Evolutionary conservation across 176 grass and related monocot genomes (phyloP), one percentile per base, ranked within the genome.

Genomic region (Avena sativa): DNA sequence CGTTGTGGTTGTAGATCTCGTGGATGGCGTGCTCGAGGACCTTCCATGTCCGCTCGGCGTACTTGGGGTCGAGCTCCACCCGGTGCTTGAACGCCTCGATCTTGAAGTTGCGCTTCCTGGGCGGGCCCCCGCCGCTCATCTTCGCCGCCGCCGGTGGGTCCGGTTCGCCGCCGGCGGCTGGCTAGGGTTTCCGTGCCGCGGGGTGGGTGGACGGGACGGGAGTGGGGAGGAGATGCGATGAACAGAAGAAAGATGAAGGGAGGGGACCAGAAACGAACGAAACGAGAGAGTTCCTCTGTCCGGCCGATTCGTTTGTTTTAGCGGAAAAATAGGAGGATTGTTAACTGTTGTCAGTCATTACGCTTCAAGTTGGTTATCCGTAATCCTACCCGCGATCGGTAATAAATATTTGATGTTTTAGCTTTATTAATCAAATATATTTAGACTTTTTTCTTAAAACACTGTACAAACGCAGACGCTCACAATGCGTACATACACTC

Each of bases 1-100:
- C 95, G 95, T 98, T 98, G 85, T 93, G 93, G 85, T 98, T 98
- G 85, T 98, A 98, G 84, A 98, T 98, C 93, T 95, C 96, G 78
- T 94, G 90, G 87, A 95, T 98, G 67, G 96, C 96, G 74, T 98
- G 90, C 81, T 95, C 93, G 36, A 92, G 80, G 55, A 98, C 78
- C 80, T 95, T 98, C 95, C 93, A 98, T 71, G 96, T 98, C 79
- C 88, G 90, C 90, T 98, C 96, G 77, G 93, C 90, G 90, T 95
- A 98, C 91, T 95, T 98, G 78, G 96, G 96, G 86, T 98, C 96
- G 69, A 95, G 88, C 86, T 98, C 96, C 32, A 98, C 93, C 48
- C 92, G 93, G 62, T 92, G 79, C 91, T 95, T 95, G 91, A 98
- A 98, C 78, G 84, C 84, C 91, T 98, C 96, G 84, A 95, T 98